Evolutionary conservation across 257 asterid species (phyloP), one percentile per base, ranked within the genome.

Genomic region (Solanum stenotomum): DNA sequence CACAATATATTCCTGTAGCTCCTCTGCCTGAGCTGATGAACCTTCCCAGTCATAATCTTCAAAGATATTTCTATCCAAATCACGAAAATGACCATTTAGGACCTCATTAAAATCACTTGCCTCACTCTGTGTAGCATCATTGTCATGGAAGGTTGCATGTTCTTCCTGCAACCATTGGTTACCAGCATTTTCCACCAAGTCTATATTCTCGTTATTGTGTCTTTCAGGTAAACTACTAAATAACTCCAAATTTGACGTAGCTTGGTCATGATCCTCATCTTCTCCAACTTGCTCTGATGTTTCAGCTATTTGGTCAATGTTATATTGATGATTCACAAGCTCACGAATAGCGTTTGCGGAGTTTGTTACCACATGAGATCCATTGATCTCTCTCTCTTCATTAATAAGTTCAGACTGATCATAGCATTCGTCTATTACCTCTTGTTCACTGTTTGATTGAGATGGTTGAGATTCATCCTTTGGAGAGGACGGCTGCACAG

Each of bases 41-140:
- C 90, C 95, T 86, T 89, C 94, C 91, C 90, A 83, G 88, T 83
- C 87, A 56, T 83, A 87, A 87, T 87, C 93, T 89, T 90, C 94
- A 86, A 88, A 87, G 10, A 83, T 74, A 87, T 84, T 85, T 44
- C 71, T 83, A 84, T 91, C 94, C 27, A 79, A 83, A 68, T 72
- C 88, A 74, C 86, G 86, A 31, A 65, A 70, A 65, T 65, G 85
- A 56, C 83, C 90, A 78, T 37, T 85, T 76, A 63, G 88, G 52
- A 31, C 87, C 44, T 85, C 91, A 31, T 34, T 85, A 33, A n/a
- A 90, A 89, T 85, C 88, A 83, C 84, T 88, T 79, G 79, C 88
- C 88, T 37, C 93, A 56, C 85, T 87, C 61, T 67, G 84, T 27
- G 61, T 89, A 84, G 83, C 94, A 87, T 74, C 85, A 89, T 83